Base-by-base conservation (phyloP, 805 yeast species). In the Schwanniomyces yamadae region DNA sequence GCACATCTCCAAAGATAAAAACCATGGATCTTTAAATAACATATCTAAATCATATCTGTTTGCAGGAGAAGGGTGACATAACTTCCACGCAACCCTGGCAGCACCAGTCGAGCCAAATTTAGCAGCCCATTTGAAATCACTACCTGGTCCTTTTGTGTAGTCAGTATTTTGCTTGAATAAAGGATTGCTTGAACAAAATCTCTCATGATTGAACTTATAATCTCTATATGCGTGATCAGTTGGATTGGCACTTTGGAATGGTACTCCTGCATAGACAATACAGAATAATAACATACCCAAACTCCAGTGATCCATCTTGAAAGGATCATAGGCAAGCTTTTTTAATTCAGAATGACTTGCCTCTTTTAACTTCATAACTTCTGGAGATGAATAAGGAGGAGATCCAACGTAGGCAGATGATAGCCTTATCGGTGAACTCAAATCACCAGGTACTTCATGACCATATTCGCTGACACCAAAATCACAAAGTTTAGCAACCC, bases 351-450 rank as follows among this genome's bases (percentile, higher is more conserved):
- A 27, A 22, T 44, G 37, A 12, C 62, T 49, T 40, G 57, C 34
- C 24, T 63, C 73, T 40, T 66, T 69, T 43, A 75, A 63, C 18
- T 61, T 54, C 75, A 78, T 73, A 11, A 83, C 85, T 57, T 84
- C 93, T 1, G 95, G 93, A 4, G 91, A 79, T 9, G 82, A 77
- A 56, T 82, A 84, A 1, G 93, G 93, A 3, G 93, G 87, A 1
- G 90, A 82, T 2, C 95, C 93, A 28, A 83, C 82, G 54, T 74
- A 73, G 2, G 77, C 63, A 27, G 71, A 63, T 46, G 72, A 58
- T 21, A 50, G 31, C 33, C 58, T 59, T 9, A 73, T 43, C 3
- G 66, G 63, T 16, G 77, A 67, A 0, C 55, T 46, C 14, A 73
- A 60, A 55, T 83, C 76, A 1, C 75, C 72, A 1, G 75, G 75